These are phyloP conservation scores for Pseudovirgaria hyperparasitica DNA, from an alignment of 2,329 filamentous ascomycete genomes.

Conservation along the genomic window DNA sequence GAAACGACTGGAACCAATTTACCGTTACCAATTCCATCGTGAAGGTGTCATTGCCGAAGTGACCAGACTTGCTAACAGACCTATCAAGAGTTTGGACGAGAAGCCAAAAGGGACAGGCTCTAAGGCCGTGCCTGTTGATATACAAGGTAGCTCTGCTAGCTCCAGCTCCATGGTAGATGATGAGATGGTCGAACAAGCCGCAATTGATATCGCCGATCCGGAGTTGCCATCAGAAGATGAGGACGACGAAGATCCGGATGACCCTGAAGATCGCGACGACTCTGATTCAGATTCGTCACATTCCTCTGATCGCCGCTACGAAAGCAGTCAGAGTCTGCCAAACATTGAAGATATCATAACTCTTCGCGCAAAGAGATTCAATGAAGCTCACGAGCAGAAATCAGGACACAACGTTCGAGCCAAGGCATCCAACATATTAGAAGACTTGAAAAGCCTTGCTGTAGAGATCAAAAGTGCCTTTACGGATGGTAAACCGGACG, in stretches of 20 bases:
- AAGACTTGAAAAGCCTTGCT: slow-evolving; percentile 58
- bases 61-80: slow-evolving; percentile 55
- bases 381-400: slow-evolving; percentile 70
- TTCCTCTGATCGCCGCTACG: slow-evolving; percentile 27
- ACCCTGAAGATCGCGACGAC: slow-evolving; percentile 45
- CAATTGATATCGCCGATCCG: slow-evolving; percentile 35
- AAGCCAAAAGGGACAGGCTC: slow-evolving; percentile 12
- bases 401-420: slow-evolving; percentile 62
- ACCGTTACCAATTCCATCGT: slow-evolving; percentile 91
- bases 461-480: slow-evolving; percentile 62
- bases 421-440: slow-evolving; percentile 65
- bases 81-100: slow-evolving; percentile 18
- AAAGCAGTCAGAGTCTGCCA: slow-evolving; percentile 10
- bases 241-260: slow-evolving; percentile 37
- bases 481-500: slow-evolving; percentile 26
- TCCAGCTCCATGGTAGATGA: slow-evolving; percentile 27
- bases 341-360: slow-evolving; percentile 63
- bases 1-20: slow-evolving; percentile 71
- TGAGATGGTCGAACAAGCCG: slow-evolving; percentile 40
- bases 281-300: slow-evolving; percentile 56
- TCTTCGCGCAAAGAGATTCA: slow-evolving; percentile 65
- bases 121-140: slow-evolving; percentile 14
- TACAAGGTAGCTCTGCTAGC: slow-evolving; percentile 13
- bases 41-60: slow-evolving; percentile 94
- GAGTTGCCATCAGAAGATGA: too few species aligned